Evolutionary conservation across 257 asterid genomes (phyloP).

Genomic region (Solanum phureja): DNA sequence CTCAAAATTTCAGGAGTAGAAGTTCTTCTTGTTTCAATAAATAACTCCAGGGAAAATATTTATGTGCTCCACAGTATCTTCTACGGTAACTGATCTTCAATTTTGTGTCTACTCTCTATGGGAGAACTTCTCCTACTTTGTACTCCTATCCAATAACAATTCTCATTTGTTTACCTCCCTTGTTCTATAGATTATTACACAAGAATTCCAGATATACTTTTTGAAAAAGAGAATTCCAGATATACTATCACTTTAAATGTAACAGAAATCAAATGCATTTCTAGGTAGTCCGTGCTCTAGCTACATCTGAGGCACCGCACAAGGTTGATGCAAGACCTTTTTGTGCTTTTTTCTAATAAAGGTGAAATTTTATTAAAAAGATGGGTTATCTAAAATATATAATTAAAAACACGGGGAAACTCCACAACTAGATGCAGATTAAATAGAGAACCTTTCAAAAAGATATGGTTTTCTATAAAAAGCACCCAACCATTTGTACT

Average conservation of each 20-base stretch:
- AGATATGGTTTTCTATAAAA: not conserved
- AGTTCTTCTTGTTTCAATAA: not conserved
- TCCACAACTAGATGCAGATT: not conserved
- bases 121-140: not conserved
- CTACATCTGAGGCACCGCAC: not conserved
- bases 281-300: not conserved
- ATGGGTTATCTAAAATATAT: not conserved
- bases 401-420: not conserved
- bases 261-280: not conserved
- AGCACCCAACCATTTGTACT: not conserved
- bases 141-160: not conserved
- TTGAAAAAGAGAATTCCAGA: not conserved
- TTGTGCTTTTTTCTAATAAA: not conserved
- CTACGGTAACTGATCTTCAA: not conserved
- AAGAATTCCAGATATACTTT: not conserved
- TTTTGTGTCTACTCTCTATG: not conserved
- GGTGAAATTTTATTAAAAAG: not conserved
- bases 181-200: not conserved
- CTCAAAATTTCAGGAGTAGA: not conserved
- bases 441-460: not conserved
- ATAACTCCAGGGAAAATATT: not conserved
- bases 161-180: not conserved
- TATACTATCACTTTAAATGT: not conserved
- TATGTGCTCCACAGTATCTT: not conserved
- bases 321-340: not conserved